These are phyloP conservation scores for Fusarium sp. DNA, from an alignment of 2,329 filamentous ascomycete genomes.

Conservation along the genomic window DNA sequence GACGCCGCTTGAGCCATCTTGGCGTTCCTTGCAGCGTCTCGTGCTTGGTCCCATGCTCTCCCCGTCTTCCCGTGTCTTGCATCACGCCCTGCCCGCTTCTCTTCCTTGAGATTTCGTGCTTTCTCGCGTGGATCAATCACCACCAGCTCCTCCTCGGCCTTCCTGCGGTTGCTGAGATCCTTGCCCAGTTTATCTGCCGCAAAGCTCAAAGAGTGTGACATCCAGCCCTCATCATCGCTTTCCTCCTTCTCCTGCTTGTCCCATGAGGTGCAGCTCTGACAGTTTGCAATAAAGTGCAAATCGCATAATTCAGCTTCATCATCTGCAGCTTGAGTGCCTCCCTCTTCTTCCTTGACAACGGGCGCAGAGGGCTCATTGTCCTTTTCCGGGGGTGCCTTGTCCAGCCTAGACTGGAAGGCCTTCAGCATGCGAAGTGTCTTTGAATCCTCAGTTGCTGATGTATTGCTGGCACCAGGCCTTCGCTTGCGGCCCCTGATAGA, in stretches of 20 bases:
- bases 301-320: slow-evolving; percentile 86
- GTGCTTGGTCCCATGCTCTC: slow-evolving; percentile 66
- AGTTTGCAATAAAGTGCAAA: slow-evolving; percentile 94
- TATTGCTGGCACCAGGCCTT: slow-evolving; percentile 66
- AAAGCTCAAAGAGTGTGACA: slow-evolving; percentile 87
- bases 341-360: slow-evolving; percentile 43
- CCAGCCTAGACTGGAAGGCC: slow-evolving; percentile 83
- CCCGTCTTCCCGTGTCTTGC: slow-evolving; percentile 64
- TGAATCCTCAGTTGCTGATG: slow-evolving; percentile 68
- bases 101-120: slow-evolving; percentile 77
- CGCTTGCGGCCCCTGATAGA: slow-evolving; percentile 79
- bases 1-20: slow-evolving; percentile 66
- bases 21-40: slow-evolving; percentile 65
- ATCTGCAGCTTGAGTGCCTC: slow-evolving; percentile 52
- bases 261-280: slow-evolving; percentile 91
- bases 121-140: slow-evolving; percentile 94
- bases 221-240: slow-evolving; percentile 79
- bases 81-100: slow-evolving; percentile 70
- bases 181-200: slow-evolving; percentile 92
- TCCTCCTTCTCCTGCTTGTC: slow-evolving; percentile 73
- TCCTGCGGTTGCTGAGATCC: slow-evolving; percentile 88
- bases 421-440: slow-evolving; percentile 78
- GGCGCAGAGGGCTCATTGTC: slow-evolving; percentile 36
- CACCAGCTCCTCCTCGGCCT: slow-evolving; percentile 89
- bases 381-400: slow-evolving; percentile 60